Evolutionary conservation across 164 flowering plant genomes (phyloP).

Genomic region (Taxillus chinensis): DNA sequence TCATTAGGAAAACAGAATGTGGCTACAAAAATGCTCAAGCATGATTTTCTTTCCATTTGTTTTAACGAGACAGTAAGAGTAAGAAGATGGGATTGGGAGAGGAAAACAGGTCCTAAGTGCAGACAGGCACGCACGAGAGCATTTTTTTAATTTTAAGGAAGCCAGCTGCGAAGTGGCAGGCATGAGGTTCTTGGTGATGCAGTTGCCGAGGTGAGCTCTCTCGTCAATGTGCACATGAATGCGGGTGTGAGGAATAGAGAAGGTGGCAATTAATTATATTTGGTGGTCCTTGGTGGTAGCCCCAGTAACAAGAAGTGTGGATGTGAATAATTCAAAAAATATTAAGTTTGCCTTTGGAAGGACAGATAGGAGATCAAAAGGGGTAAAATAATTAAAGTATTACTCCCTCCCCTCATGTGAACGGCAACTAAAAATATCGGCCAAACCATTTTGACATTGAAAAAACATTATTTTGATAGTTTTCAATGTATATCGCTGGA

Average conservation of each 20-base stretch:
- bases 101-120: not conserved
- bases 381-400: too few species aligned
- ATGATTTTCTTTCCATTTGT: slow-evolving; percentile 8
- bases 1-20: slow-evolving; percentile 1
- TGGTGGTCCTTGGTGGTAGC: slow-evolving; percentile 26
- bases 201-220: slow-evolving; percentile 15
- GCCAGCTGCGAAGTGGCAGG: slow-evolving; percentile 41
- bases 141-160: slow-evolving; percentile 3
- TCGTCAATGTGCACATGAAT: not conserved
- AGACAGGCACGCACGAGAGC: not conserved
- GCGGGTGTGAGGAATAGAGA: slow-evolving; percentile 7
- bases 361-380: not conserved
- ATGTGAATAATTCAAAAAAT: slow-evolving; percentile 10
- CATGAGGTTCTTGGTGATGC: slow-evolving; percentile 28
- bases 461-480: too few species aligned
- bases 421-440: too few species aligned
- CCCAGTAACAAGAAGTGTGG: slow-evolving; percentile 28
- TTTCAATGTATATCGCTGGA: too few species aligned
- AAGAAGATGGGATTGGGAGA: not conserved
- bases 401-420: too few species aligned
- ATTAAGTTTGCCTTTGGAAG: not conserved
- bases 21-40: slow-evolving; percentile 9
- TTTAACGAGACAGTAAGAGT: slow-evolving; percentile 10
- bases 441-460: too few species aligned
- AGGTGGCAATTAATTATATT: not conserved